Conservation (phyloP, 345 rosid species). For the Murraya paniculata region DNA sequence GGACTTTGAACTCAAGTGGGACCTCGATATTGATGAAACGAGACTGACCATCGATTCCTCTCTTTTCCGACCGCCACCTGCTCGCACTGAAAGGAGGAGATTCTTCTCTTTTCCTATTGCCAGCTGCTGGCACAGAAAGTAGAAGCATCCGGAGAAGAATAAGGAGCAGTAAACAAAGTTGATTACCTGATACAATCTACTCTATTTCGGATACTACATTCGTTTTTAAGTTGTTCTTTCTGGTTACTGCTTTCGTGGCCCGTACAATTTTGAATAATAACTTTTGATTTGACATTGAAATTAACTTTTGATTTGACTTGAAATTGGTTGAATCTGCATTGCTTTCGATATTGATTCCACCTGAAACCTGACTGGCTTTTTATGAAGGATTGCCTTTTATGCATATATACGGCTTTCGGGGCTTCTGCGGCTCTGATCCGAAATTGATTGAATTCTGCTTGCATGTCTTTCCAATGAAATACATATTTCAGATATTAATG, state of each 20-base stretch:
- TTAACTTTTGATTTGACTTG: not conserved
- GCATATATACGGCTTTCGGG: not conserved
- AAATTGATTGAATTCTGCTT: not conserved
- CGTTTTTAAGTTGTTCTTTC: not conserved
- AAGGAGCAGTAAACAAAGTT: not conserved
- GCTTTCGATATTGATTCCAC: not conserved
- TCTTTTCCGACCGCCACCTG: not conserved
- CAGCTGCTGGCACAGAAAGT: too few species aligned
- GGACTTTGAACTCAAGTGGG: conserved; percentile 1
- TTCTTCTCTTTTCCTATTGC: too few species aligned
- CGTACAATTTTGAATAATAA: not conserved
- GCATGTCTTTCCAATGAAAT: too few species aligned
- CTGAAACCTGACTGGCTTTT: not conserved
- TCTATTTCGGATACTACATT: too few species aligned
- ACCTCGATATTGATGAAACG: not conserved
- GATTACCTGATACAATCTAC: not conserved
- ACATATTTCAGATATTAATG: too few species aligned
- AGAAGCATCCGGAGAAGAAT: not conserved
- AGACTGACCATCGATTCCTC: not conserved
- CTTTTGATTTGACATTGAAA: not conserved
- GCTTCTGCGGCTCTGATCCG: too few species aligned
- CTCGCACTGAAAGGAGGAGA: too few species aligned
- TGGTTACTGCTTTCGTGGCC: not conserved
- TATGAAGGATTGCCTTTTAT: not conserved
- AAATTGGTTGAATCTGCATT: not conserved